Base-by-base conservation (phyloP, 164 flowering plant species). In the Saururus chinensis region DNA sequence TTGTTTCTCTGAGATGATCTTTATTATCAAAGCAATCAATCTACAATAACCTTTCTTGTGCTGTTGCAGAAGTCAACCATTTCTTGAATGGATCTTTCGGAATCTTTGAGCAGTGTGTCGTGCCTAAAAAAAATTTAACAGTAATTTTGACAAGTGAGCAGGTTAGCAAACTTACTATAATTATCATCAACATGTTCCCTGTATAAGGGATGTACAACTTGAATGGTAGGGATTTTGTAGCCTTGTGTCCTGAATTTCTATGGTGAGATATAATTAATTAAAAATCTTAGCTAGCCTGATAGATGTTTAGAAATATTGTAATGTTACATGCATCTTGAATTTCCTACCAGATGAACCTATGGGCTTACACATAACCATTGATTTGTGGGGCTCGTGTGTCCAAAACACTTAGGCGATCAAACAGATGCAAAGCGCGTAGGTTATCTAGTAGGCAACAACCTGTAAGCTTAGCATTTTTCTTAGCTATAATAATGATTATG, bases 61-160 rank as follows among this genome's bases (percentile, higher is more conserved):
- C 48, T 76, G 37, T 67, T 81, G 77, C 82, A 87, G 92, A 64
- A 56, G 59, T 79, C 40, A 63, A 57, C 60, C 56, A 75, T 51
- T 49, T 78, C 35, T 63, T 75, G 13, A 82, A 87, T 76, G 79
- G 61, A 45, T 79, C 92, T 65, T 56, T 75, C 67, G 78, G 70
- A 63, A 74, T 62, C 62, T 60, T 56, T 71, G 98, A 83, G 73
- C 80, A 68, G 61, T 93, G 98, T 80, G 80, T 76, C 73, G 84
- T 79, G 24, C 73, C 90, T 83, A 82, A 81, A 78, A 79, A 73
- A 76, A 74, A 75, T 62, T 75, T 86, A 42, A 67, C 68, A 23
- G 49, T 87, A 73, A 73, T 42, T 61, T 67, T 85, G 71, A 86
- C 96, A 68, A 93, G 81, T 73, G 96, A 89, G 60, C 96, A 89